Evolutionary conservation across 441 rosid genomes (phyloP).

Genomic region (Corymbia citriodora): DNA sequence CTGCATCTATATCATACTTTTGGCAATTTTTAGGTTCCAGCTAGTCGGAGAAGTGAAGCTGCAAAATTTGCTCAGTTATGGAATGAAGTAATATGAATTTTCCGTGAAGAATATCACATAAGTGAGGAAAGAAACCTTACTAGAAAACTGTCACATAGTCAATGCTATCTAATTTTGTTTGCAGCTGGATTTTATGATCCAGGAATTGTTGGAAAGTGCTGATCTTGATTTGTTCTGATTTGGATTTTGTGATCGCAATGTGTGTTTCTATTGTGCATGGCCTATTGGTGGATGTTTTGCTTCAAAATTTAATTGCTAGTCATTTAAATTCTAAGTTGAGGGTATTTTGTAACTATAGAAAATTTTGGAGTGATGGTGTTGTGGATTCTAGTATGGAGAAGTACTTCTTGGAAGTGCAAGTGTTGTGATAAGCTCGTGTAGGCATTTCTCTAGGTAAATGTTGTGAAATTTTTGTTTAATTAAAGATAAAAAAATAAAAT

Average conservation of each 20-base stretch:
- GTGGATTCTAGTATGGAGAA: no score
- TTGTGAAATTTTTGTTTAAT: no score
- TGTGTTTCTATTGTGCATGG: not conserved
- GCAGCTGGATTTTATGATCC: not conserved
- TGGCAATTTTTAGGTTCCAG: constrained; percentile 50
- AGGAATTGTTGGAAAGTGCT: not conserved
- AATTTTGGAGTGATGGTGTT: no score
- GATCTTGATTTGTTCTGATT: not conserved
- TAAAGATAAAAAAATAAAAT: no score
- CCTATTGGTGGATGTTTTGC: not conserved
- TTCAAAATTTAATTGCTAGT: not conserved
- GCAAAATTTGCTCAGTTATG: constrained; percentile 97
- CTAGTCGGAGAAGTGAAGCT: constrained; percentile 96
- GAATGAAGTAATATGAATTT: constrained; percentile 96
- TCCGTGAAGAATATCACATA: constrained; percentile 98
- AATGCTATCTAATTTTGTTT: not conserved
- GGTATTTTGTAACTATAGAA: not conserved
- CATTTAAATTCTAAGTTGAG: not conserved
- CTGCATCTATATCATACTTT: not conserved
- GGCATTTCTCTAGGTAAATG: no score
- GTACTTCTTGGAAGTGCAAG: no score
- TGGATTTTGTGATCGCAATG: not conserved
- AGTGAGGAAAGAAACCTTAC: constrained; percentile 69
- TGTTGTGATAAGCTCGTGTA: no score
- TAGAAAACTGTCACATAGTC: not conserved